These are phyloP conservation scores for Psilocybe mexicana DNA, from an alignment of 1,284 basidiomycete species.

Conservation along the genomic window DNA sequence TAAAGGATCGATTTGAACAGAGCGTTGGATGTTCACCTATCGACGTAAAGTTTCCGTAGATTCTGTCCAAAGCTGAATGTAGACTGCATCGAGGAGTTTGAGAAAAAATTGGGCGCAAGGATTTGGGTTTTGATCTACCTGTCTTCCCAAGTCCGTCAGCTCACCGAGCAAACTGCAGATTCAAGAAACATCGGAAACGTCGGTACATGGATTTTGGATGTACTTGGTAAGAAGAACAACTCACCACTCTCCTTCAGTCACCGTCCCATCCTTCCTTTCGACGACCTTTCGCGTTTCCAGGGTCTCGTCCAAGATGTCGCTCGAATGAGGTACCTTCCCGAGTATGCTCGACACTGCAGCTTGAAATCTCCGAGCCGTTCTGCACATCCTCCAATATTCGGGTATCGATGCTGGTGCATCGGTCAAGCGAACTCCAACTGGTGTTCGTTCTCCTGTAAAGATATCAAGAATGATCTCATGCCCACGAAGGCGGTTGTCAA, in stretches of 20 bases:
- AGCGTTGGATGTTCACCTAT: constrained; percentile 45
- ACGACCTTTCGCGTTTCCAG: constrained; percentile 47
- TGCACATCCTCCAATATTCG: constrained; percentile 71
- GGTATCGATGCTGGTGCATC: constrained; percentile 66
- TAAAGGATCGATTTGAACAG: background rate
- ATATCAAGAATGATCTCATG: background rate
- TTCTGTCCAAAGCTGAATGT: constrained; percentile 66
- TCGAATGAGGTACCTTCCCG: constrained; percentile 13
- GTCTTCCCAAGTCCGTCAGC: constrained; percentile 75
- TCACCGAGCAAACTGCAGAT: constrained; percentile 68
- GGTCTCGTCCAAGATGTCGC: constrained; percentile 23
- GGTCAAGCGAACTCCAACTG: constrained; percentile 65
- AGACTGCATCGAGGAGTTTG: constrained; percentile 43
- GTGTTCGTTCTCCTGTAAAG: constrained; percentile 63
- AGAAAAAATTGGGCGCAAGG: background rate
- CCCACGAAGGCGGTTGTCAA: background rate
- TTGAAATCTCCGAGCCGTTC: constrained; percentile 53
- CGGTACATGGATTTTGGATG: too few relatives aligned
- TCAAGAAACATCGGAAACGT: background rate
- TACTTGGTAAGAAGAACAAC: constrained; percentile 17
- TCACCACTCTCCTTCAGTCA: constrained; percentile 62
- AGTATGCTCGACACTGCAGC: constrained; percentile 44
- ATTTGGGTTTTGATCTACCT: constrained; percentile 39
- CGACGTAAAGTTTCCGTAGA: constrained; percentile 68
- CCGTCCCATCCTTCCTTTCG: constrained; percentile 57